Conservation (phyloP, 129 eudicot genomes). For the Calendula officinalis region DNA sequence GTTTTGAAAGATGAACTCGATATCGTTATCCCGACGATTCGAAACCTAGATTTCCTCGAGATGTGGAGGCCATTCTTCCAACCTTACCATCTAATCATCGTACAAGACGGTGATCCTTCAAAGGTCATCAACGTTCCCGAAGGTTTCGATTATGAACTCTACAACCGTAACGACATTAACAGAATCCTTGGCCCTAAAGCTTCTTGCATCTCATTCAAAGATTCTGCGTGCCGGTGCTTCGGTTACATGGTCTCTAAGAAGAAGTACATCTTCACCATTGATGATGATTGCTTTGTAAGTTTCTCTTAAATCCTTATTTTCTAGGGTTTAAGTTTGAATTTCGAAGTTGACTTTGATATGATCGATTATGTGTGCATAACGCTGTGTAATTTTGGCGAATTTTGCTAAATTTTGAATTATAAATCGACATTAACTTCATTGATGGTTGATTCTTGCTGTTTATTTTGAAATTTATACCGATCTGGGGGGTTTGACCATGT, state of each 20-base stretch:
- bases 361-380: not conserved
- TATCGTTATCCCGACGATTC: constrained; percentile 60
- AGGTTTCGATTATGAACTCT: constrained; percentile 70
- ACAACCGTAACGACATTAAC: constrained; percentile 70
- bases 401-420: not conserved
- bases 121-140: constrained; percentile 55
- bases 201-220: constrained; percentile 70
- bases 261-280: constrained; percentile 64
- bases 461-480: constrained; percentile 3
- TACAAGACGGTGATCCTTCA: constrained; percentile 66
- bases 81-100: constrained; percentile 61
- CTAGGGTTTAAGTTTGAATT: constrained; percentile 12
- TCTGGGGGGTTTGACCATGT: constrained; percentile 33
- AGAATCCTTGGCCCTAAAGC: constrained; percentile 69
- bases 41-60: constrained; percentile 72
- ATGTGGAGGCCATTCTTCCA: constrained; percentile 74
- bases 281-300: constrained; percentile 84
- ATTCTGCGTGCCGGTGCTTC: constrained; percentile 74
- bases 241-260: constrained; percentile 67
- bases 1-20: constrained; percentile 55
- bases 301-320: not conserved
- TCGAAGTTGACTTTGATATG: not conserved
- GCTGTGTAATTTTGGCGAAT: not conserved
- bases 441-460: not conserved
- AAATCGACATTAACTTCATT: not conserved